Conservation (phyloP, 495 filamentous ascomycete genomes). For the Pseudoneurospora amorphoporcata region DNA sequence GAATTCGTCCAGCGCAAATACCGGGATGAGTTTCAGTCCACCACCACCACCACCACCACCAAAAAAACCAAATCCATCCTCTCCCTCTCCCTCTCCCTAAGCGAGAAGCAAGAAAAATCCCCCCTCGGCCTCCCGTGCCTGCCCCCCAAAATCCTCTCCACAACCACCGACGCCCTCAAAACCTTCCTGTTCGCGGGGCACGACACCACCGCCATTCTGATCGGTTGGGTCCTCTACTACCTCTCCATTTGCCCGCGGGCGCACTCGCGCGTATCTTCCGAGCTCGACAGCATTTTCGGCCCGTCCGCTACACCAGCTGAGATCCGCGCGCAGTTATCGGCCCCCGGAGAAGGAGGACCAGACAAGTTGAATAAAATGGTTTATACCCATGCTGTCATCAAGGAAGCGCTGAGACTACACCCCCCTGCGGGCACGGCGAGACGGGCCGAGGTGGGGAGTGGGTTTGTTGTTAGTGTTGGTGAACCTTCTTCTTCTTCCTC, state of each 20-base stretch:
- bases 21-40: conserved; percentile 4
- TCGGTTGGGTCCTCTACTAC: conserved; percentile 35
- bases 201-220: conserved; percentile 36
- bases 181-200: conserved; percentile 41
- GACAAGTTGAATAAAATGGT: conserved; percentile 33
- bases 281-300: conserved; percentile 36
- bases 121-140: too few relatives aligned
- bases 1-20: conserved; percentile 18
- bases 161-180: conserved; percentile 25
- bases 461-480: conserved; percentile 3
- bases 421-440: conserved; percentile 33
- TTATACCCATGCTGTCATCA: conserved; percentile 41
- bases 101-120: neutral
- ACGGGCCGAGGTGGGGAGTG: conserved; percentile 17
- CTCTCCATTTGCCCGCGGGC: conserved; percentile 34
- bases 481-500: neutral
- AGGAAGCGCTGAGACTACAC: conserved; percentile 40
- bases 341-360: conserved; percentile 23
- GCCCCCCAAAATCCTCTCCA: conserved; percentile 8
- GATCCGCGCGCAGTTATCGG: conserved; percentile 13
- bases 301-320: conserved; percentile 4
- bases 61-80: conserved; percentile 11
- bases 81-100: conserved; percentile 22
- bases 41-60: neutral
- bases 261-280: conserved; percentile 27